Evolutionary conservation across 2,329 filamentous ascomycete genomes (phyloP), one percentile per base, ranked within the genome.

Genomic region (Pyrenochaeta sp.): DNA sequence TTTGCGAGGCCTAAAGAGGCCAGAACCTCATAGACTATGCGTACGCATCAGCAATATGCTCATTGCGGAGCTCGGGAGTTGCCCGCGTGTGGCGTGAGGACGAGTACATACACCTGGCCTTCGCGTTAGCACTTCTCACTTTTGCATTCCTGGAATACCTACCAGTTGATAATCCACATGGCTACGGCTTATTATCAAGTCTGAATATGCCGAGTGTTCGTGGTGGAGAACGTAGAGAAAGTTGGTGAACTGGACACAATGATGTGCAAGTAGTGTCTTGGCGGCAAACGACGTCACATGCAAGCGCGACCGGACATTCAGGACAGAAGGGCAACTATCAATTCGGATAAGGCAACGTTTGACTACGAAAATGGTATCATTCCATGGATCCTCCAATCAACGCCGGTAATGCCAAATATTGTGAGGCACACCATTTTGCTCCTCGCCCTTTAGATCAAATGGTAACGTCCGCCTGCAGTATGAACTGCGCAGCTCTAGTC

Each of bases 161-260:
- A 94, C 92, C 92, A 96, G 87, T 93, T 92, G 78, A 95, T 82
- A 79, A 96, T 91, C 91, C 91, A 96, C 92, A 96, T 96, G 65
- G 34, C 47, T 28, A 48, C 53, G 36, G 47, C 19, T 42, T 52
- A 30, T 34, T 57, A 39, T 55, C 32, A 13, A 19, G 22, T 30
- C 2, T 34, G 28, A 7, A 13, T 6, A 6, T 44, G 12, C 25
- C 25, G 25, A 44, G 10, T 2, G 12, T 47, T 25, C n/a, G 36
- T 32, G 6, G 27, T 27, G 45, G 53, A 44, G 47, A 50, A 43
- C 43, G 56, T 42, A 32, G 48, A 42, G 34, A 51, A 48, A 58
- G 54, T 46, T 51, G 54, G 54, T 47, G 57, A 46, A 52, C 46
- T 53, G 54, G 55, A 47, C 51, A 50, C 47, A 39, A 44, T 51